Base-by-base conservation (phyloP, 169 alveolate genomes). In the Plasmodium gonderi region DNA sequence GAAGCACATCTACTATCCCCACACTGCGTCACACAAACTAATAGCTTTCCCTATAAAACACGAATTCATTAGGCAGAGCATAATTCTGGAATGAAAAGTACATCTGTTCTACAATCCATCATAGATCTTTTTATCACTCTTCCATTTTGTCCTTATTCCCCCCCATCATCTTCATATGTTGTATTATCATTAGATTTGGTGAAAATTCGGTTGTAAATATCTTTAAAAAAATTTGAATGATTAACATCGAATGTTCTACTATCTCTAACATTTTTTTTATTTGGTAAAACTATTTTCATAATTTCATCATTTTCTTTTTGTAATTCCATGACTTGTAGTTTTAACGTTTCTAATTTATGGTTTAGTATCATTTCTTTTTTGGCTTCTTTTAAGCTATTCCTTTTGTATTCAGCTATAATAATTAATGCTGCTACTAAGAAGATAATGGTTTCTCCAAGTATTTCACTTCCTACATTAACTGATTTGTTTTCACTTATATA, bases 381-480 rank as follows among this genome's bases (percentile, higher is more conserved):
- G 47, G 95, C 85, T 67, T 95, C 97, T 64, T 95, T 95, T 38
- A 92, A 64, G 17, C 92, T 95, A 26, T 95, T 90, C 69, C 97
- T 82, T 29, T 95, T 94, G 60, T 95, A 95, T 51, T 95, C 97
- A 23, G 97, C 95, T 14, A 93, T 42, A 45, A 95, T 94, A 3
- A 95, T 80, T 54, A 93, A 47, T 17, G 97, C 95, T 14, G 97
- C 97, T 44, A 93, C 90, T 14, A 87, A 67, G 29, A 95, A 95
- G 1, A 95, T 91, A 7, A 95, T 81, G 40, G 94, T 47, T 44
- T 95, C 97, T 29, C 97, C 97, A 1, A 95, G 78, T 12, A 95
- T 60, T 78, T 95, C 97, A 44, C 96, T 94, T n/a, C 97, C 97
- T 65, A 95, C 95, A 33, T 91, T 94, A 9, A 95, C 97, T 9